phyloP scores from a whole-genome alignment of 768 basidiomycete species.

The Hypsizygus marmoreus region DNA sequence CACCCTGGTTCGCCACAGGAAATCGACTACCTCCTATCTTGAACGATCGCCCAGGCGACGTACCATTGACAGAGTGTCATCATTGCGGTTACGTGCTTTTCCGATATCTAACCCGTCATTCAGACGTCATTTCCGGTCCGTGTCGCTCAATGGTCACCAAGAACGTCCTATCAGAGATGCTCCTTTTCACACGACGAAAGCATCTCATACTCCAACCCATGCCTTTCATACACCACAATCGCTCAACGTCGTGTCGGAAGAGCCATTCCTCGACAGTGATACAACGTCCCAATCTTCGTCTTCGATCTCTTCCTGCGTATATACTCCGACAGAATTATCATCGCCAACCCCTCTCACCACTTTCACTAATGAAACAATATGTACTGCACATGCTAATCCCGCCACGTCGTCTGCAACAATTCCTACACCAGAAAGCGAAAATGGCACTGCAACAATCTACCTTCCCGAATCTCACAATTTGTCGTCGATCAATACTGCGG shows the following conservation, averaged over 20 bases:
- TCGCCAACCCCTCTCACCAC: constrained; percentile 9
- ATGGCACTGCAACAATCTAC: constrained; percentile 19
- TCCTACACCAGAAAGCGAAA: constrained; percentile 4
- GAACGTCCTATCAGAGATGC: no score
- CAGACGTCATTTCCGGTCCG: constrained; percentile 10
- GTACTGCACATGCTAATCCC: no score
- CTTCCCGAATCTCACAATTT: not conserved
- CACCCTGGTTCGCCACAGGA: constrained; percentile 28
- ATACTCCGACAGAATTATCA: constrained; percentile 6
- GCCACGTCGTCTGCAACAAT: not conserved
- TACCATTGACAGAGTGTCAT: constrained; percentile 34
- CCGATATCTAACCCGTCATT: constrained; percentile 12
- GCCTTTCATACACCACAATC: no score
- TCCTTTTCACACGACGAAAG: no score
- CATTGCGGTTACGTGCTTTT: constrained; percentile 32
- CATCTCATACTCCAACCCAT: no score
- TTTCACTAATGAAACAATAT: no score
- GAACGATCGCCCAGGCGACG: constrained; percentile 33
- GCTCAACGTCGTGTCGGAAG: constrained; percentile 11
- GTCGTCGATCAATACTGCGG: constrained; percentile 7
- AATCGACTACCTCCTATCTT: constrained; percentile 27
- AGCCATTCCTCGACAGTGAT: not conserved
- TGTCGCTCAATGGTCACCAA: constrained; percentile 16
- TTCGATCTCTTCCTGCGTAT: constrained; percentile 7
- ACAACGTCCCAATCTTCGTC: constrained; percentile 1